Conservation (phyloP, 768 basidiomycete species). For the Mycena polygramma region DNA sequence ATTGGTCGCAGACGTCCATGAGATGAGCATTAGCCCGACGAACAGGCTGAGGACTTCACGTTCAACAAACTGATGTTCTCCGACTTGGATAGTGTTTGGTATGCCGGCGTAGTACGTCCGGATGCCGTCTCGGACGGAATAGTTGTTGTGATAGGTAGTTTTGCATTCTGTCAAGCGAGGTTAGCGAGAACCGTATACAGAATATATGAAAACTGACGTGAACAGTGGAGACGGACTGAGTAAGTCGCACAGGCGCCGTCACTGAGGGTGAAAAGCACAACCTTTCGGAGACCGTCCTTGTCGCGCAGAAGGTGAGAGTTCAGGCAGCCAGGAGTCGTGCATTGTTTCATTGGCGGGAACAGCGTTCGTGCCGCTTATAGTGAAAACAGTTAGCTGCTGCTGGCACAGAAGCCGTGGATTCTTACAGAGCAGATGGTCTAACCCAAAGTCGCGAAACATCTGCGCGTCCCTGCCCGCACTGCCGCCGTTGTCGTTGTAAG, state of each 20-base stretch:
- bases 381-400: too few relatives aligned
- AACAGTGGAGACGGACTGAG: background rate
- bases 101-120: too few relatives aligned
- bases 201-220: background rate
- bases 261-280: conserved; percentile 11
- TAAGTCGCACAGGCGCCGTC: conserved; percentile 16
- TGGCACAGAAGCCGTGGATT: too few relatives aligned
- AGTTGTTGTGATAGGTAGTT: too few relatives aligned
- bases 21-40: too few relatives aligned
- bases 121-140: too few relatives aligned
- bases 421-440: conserved; percentile 5
- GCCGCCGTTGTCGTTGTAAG: background rate
- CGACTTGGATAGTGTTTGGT: too few relatives aligned
- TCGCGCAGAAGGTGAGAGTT: background rate
- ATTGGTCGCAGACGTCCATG: too few relatives aligned
- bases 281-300: background rate
- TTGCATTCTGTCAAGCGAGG: too few relatives aligned
- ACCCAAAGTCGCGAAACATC: conserved; percentile 11
- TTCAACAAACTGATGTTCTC: too few relatives aligned
- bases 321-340: conserved; percentile 6
- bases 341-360: conserved; percentile 7
- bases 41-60: too few relatives aligned
- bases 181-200: too few relatives aligned
- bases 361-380: conserved; percentile 8
- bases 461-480: background rate